phyloP scores from a whole-genome alignment of 805 yeast species.

The Vanderwaltozyma tropicalis region DNA sequence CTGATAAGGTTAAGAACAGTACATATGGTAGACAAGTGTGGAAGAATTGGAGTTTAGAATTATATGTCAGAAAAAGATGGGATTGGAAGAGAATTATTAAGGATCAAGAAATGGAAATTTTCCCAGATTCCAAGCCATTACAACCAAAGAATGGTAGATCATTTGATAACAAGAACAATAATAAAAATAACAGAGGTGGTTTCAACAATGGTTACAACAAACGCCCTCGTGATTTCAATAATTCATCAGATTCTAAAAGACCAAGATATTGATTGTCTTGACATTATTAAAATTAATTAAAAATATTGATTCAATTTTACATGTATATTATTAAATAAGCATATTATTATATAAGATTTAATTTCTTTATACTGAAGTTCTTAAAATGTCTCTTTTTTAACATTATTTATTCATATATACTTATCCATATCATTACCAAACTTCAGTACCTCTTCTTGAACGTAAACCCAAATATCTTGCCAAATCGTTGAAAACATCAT shows the following conservation, averaged over 20 bases:
- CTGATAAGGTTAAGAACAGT: conserved; percentile 69
- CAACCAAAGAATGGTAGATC: conserved; percentile 16
- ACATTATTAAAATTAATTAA: too few relatives aligned
- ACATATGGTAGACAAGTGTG: conserved; percentile 84
- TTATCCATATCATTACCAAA: conserved; percentile 34
- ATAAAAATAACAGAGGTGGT: background rate
- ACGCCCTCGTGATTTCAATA: background rate
- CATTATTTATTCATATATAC: too few relatives aligned
- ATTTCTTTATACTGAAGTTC: too few relatives aligned
- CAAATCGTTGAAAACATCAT: conserved; percentile 48
- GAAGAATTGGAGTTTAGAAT: conserved; percentile 90
- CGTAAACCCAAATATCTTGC: conserved; percentile 60
- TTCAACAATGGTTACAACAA: conserved; percentile 1
- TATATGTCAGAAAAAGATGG: conserved; percentile 37
- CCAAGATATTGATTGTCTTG: background rate
- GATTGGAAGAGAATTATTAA: conserved; percentile 73
- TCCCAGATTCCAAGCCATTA: conserved; percentile 28
- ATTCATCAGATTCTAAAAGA: background rate
- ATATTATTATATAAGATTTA: background rate
- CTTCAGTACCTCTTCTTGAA: conserved; percentile 40
- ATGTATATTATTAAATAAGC: background rate
- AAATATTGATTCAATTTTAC: background rate
- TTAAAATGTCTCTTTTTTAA: background rate
- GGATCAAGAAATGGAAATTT: conserved; percentile 36
- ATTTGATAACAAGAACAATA: background rate